Percentiles rank a stretch among this genome's conserved stretches.
These are phyloP conservation scores for Macrophomina phaseolina DNA, from an alignment of 2,329 filamentous ascomycete species.

Conservation along the genomic window DNA sequence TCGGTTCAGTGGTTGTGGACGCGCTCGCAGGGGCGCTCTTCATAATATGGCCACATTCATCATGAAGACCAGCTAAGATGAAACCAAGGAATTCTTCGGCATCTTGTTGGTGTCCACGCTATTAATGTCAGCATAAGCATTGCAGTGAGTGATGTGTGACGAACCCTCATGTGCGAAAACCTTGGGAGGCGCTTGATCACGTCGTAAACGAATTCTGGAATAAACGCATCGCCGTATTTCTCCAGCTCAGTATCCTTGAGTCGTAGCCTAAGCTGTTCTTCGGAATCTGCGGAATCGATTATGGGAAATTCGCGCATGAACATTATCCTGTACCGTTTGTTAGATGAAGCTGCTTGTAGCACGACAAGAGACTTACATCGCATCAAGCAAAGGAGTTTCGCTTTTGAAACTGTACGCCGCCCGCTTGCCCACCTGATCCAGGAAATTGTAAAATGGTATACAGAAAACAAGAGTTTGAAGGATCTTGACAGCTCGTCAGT, in stretches of 20 bases:
- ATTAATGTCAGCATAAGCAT: slow-evolving; percentile 35
- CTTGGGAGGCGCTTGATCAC: slow-evolving; percentile 84
- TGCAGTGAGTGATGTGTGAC: slow-evolving; percentile 38
- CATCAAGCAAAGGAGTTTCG: slow-evolving; percentile 90
- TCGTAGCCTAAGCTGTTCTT: slow-evolving; percentile 73
- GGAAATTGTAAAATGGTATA: slow-evolving; percentile 90
- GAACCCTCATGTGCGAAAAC: slow-evolving; percentile 89
- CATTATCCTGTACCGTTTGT: slow-evolving; percentile 71
- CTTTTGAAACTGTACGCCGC: slow-evolving; percentile 92
- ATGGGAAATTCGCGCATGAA: slow-evolving; percentile 92
- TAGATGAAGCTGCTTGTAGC: slow-evolving; percentile 22
- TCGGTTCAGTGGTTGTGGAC: slow-evolving; percentile 35
- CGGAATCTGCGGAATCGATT: slow-evolving; percentile 77
- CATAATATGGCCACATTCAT: slow-evolving; percentile 85
- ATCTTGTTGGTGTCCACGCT: slow-evolving; percentile 96
- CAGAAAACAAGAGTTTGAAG: slow-evolving; percentile 95
- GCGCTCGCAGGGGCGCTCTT: slow-evolving; percentile 52
- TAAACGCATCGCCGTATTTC: slow-evolving; percentile 88
- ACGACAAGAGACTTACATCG: slow-evolving; percentile 69
- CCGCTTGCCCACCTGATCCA: slow-evolving; percentile 83
- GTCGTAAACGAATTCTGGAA: slow-evolving; percentile 93
- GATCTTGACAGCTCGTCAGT: slow-evolving; percentile 65
- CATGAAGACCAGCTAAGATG: slow-evolving; percentile 87
- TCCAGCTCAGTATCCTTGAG: slow-evolving; percentile 86
- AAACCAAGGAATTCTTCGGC: slow-evolving; percentile 97